These are phyloP conservation scores for Ogataea pini DNA, from an alignment of 805 yeast genomes.

Conservation along the genomic window DNA sequence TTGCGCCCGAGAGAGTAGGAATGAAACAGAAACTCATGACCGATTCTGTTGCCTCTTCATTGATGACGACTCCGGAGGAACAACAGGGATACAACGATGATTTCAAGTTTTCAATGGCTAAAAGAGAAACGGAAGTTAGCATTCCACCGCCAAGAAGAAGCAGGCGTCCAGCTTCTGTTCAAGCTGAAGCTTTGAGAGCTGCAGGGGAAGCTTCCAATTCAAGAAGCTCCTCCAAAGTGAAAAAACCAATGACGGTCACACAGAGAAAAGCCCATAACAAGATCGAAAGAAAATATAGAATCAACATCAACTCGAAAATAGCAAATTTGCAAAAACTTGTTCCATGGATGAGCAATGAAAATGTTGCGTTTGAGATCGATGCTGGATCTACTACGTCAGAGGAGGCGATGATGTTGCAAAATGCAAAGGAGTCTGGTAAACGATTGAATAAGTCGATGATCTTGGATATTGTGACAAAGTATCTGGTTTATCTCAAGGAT, in stretches of 20 bases:
- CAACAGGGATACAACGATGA: background rate
- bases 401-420: conserved; percentile 8
- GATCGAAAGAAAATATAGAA: conserved; percentile 70
- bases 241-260: conserved; percentile 32
- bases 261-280: conserved; percentile 75
- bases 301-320: conserved; percentile 70
- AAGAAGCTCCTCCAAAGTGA: conserved; percentile 15
- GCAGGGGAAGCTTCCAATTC: background rate
- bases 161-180: background rate
- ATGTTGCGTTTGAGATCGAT: conserved; percentile 64
- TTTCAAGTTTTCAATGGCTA: background rate
- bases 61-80: conserved; percentile 17
- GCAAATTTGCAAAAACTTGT: conserved; percentile 66
- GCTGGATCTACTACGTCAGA: conserved; percentile 12
- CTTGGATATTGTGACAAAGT: conserved; percentile 66
- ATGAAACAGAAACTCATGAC: background rate
- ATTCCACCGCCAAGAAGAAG: conserved; percentile 1
- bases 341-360: conserved; percentile 65
- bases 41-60: conserved; percentile 3
- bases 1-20: conserved; percentile 11
- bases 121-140: background rate
- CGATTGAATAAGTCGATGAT: conserved; percentile 66
- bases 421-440: conserved; percentile 30
- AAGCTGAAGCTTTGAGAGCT: background rate
- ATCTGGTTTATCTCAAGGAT: conserved; percentile 53